Evolutionary conservation across 768 basidiomycete species (phyloP), one percentile per base, ranked within the genome.

Genomic region (Suillus fuscotomentosus): DNA sequence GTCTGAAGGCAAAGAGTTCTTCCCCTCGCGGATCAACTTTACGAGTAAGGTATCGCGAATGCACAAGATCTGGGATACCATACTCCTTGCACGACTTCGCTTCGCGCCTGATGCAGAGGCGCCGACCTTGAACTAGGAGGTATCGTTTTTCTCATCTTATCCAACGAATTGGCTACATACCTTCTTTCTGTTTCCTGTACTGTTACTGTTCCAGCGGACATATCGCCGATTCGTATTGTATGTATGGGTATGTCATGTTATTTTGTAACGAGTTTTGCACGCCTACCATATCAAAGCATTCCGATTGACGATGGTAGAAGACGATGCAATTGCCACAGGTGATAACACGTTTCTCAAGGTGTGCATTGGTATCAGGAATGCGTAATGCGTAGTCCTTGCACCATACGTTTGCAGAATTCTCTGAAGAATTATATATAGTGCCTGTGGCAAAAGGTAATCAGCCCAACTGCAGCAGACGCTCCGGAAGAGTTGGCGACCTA

Each of bases 21-120:
- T 71, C 47, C 63, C 68, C n/a, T 67, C 66, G 3, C 63, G 67
- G 22, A 73, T 74, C 11, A 70, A 76, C 14, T 83, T 79, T 20
- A 81, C 83, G 3, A 81, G 76, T 65, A 90, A 88, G 72, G 81
- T 89, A 13, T 90, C 89, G 14, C 70, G 70, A 10, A 78, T 78
- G 61, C 53, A 61, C 20, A 67, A 64, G 38, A 71, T 70, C 8
- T 86, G 82, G 85, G 82, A 89, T 66, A 81, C 87, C 2, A 81
- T 92, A 15, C 77, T 91, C n/a, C 71, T 92, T 38, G 85, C 89
- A 9, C 79, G 86, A 9, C 73, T 92, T 61, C 79, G 88, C 38
- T 92, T 91, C 76, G 87, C 85, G 67, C 82, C 85, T 2, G 90
- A 90, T 66, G 76, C 76, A 39, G 65, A 78, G 9, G 85, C 85